Conservation (phyloP, 2,329 filamentous ascomycete species). For the Xylaria sp. region DNA sequence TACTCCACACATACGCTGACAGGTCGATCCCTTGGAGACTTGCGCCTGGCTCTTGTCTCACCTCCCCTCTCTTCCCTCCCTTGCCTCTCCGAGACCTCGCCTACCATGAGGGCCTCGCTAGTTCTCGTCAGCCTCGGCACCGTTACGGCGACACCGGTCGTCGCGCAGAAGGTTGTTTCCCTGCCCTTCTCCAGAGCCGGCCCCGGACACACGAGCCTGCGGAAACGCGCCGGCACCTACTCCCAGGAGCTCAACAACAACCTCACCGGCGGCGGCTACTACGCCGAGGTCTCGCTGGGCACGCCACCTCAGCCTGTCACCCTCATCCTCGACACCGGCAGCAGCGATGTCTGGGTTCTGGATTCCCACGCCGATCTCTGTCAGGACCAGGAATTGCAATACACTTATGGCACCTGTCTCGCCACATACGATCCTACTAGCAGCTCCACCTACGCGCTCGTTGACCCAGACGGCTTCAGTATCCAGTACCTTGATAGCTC, state of each 20-base stretch:
- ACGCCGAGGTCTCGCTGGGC: constrained; percentile 66
- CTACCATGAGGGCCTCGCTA: constrained; percentile 39
- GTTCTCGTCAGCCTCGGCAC: constrained; percentile 36
- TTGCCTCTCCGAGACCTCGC: neutral
- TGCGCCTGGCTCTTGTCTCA: neutral
- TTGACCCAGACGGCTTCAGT: constrained; percentile 60
- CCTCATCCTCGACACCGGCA: constrained; percentile 71
- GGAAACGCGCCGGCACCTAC: constrained; percentile 46
- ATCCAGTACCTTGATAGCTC: constrained; percentile 71
- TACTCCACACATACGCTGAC: neutral
- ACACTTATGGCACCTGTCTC: constrained; percentile 51
- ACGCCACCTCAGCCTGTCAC: constrained; percentile 66
- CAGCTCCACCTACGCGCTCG: constrained; percentile 61
- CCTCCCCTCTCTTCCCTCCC: neutral
- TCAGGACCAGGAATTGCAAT: constrained; percentile 48
- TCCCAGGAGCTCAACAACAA: constrained; percentile 62
- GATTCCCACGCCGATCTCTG: constrained; percentile 54
- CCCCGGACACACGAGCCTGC: constrained; percentile 19
- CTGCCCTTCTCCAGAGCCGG: constrained; percentile 43
- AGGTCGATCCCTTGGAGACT: neutral
- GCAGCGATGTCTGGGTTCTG: constrained; percentile 71
- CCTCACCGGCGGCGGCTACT: constrained; percentile 66
- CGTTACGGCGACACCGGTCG: constrained; percentile 26
- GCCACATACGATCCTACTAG: constrained; percentile 57
- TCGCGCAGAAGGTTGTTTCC: constrained; percentile 45